Evolutionary conservation across 257 asterid species (phyloP).

Genomic region (Przewalskia tangutica): DNA sequence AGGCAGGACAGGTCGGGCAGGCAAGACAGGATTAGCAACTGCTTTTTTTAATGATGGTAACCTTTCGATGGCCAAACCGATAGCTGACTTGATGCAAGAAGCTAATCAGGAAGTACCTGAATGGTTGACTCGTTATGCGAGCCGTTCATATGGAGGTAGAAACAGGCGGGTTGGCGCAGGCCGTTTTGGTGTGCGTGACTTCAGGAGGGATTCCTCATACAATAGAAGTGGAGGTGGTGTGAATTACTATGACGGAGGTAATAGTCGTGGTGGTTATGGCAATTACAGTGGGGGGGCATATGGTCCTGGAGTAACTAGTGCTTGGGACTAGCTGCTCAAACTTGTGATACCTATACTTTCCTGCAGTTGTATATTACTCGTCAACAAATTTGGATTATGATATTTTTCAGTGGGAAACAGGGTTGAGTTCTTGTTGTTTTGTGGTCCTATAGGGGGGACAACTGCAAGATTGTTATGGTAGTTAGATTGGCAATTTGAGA

Average conservation of each 20-base stretch:
- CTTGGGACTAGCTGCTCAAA: slow-evolving; percentile 41
- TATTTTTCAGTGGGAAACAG: not conserved
- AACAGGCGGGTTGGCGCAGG: slow-evolving; percentile 58
- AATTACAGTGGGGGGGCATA: slow-evolving; percentile 30
- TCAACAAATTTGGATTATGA: slow-evolving; percentile 4
- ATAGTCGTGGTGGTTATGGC: slow-evolving; percentile 24
- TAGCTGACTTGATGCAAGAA: slow-evolving; percentile 71
- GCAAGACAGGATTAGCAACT: slow-evolving; percentile 76
- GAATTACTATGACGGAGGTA: slow-evolving; percentile 27
- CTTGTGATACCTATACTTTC: not conserved
- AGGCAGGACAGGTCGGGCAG: slow-evolving; percentile 91
- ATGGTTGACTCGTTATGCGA: slow-evolving; percentile 63
- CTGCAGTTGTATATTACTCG: slow-evolving; percentile 2
- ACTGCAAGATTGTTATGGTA: slow-evolving; percentile 1
- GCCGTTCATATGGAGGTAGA: slow-evolving; percentile 57
- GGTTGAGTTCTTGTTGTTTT: not conserved
- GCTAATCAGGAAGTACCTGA: slow-evolving; percentile 89
- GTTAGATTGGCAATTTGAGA: slow-evolving; percentile 2
- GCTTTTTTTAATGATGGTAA: slow-evolving; percentile 74
- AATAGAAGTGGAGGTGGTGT: slow-evolving; percentile 31
- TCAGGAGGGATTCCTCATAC: slow-evolving; percentile 47
- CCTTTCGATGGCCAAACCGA: slow-evolving; percentile 52
- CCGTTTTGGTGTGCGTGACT: slow-evolving; percentile 76
- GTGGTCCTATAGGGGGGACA: not conserved
- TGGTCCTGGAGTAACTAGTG: slow-evolving; percentile 40